These are phyloP conservation scores for Cryptococcus floricola DNA, from an alignment of 1,284 basidiomycete species.

Conservation along the genomic window DNA sequence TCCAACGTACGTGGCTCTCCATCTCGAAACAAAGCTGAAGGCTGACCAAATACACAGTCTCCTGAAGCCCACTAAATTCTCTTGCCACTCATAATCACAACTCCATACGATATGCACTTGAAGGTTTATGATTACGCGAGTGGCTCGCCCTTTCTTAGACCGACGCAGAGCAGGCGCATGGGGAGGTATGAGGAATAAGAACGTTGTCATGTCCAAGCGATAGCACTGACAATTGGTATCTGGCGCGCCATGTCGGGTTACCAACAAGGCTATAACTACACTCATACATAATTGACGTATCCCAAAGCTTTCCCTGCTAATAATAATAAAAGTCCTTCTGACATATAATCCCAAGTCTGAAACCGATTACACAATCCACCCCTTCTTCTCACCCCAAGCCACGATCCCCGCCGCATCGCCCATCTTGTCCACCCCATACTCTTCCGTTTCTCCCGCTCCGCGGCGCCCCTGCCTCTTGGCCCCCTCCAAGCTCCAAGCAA, in stretches of 20 bases:
- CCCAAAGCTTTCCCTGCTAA: no score
- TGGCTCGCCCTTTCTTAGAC: not conserved
- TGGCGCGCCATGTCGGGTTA: no score
- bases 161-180: no score
- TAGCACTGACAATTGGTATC: no score
- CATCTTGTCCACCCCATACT: not conserved
- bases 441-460: conserved; percentile 5
- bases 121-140: not conserved
- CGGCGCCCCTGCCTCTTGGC: not conserved
- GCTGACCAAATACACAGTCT: no score
- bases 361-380: conserved; percentile 1
- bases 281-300: no score
- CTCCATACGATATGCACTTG: not conserved
- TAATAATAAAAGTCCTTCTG: not conserved
- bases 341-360: not conserved
- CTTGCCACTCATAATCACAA: not conserved
- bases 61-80: no score
- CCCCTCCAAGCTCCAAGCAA: conserved; percentile 6
- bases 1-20: no score
- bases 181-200: no score
- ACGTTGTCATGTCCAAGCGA: no score
- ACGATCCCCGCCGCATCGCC: conserved; percentile 5
- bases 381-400: conserved; percentile 4
- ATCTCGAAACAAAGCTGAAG: no score
- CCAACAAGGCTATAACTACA: no score